Conservation (phyloP, 345 rosid species). For the Acer saccharum region DNA sequence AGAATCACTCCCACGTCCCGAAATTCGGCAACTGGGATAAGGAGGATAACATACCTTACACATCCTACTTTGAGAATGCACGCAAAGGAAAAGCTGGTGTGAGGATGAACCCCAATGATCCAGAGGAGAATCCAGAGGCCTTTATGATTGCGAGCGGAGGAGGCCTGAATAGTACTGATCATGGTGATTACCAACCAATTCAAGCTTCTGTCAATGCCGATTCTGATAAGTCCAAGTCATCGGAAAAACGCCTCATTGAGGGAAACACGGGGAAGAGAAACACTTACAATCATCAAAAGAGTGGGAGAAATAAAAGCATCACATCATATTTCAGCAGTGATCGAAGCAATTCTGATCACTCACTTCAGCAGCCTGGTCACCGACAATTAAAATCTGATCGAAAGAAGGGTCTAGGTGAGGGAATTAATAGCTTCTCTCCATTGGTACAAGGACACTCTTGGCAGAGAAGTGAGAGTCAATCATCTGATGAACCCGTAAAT, state of each 20-base stretch:
- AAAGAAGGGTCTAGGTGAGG: slow-evolving; percentile 14
- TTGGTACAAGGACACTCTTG: slow-evolving; percentile 19
- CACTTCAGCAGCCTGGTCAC: slow-evolving; percentile 12
- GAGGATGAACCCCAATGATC: slow-evolving; percentile 59
- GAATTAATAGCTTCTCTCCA: slow-evolving; percentile 22
- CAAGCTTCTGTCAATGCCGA: neutral
- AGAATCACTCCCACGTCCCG: slow-evolving; percentile 46
- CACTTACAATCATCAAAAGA: slow-evolving; percentile 13
- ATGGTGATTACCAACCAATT: neutral
- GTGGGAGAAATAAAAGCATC: slow-evolving; percentile 13
- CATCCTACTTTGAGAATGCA: slow-evolving; percentile 55
- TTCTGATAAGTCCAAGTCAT: neutral
- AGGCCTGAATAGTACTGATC: neutral
- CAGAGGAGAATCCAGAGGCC: slow-evolving; percentile 52
- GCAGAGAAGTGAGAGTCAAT: slow-evolving; percentile 23
- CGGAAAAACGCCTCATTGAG: neutral
- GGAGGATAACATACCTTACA: slow-evolving; percentile 47
- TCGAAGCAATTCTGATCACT: slow-evolving; percentile 27
- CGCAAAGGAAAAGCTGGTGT: slow-evolving; percentile 40
- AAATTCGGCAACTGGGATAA: slow-evolving; percentile 63
- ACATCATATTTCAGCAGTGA: slow-evolving; percentile 29
- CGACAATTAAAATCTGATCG: slow-evolving; percentile 15
- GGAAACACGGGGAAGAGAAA: slow-evolving; percentile 4
- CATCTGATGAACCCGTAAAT: slow-evolving; percentile 23
- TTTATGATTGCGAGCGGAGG: slow-evolving; percentile 26